Conservation (phyloP, 2,329 filamentous ascomycete genomes). For the Diaporthe humulicola region DNA sequence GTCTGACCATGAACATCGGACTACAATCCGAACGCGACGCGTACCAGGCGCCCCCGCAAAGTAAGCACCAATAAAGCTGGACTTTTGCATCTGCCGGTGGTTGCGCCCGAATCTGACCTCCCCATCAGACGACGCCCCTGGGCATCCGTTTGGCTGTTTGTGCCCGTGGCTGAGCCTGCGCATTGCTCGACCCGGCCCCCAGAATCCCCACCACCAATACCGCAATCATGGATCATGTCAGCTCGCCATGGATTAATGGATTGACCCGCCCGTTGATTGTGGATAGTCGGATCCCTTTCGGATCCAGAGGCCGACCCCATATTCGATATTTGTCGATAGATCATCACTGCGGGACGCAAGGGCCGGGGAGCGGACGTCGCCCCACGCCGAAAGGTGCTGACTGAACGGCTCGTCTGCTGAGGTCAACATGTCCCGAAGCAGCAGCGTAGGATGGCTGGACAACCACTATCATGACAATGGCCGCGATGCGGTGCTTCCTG, state of each 20-base stretch:
- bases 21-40: slow-evolving; percentile 8
- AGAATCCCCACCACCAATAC: not conserved
- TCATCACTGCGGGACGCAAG: slow-evolving; percentile 21
- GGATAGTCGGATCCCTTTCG: slow-evolving; percentile 21
- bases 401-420: not conserved
- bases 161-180: slow-evolving; percentile 12
- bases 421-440: not conserved
- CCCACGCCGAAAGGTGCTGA: not conserved
- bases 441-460: not conserved
- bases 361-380: not conserved
- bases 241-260: slow-evolving; percentile 24
- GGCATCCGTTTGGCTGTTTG: slow-evolving; percentile 11
- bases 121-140: not conserved
- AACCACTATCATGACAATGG: not conserved
- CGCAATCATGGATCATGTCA: not conserved
- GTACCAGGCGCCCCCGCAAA: not conserved
- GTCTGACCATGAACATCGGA: not conserved
- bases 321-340: slow-evolving; percentile 19
- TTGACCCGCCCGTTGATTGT: not conserved
- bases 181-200: slow-evolving; percentile 24
- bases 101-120: not conserved
- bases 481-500: not conserved
- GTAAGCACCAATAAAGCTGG: slow-evolving; percentile 14
- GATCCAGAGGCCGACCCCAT: slow-evolving; percentile 20
- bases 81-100: slow-evolving; percentile 7